These are phyloP conservation scores for Candida boleticola DNA, from an alignment of 805 yeast species.

Conservation along the genomic window DNA sequence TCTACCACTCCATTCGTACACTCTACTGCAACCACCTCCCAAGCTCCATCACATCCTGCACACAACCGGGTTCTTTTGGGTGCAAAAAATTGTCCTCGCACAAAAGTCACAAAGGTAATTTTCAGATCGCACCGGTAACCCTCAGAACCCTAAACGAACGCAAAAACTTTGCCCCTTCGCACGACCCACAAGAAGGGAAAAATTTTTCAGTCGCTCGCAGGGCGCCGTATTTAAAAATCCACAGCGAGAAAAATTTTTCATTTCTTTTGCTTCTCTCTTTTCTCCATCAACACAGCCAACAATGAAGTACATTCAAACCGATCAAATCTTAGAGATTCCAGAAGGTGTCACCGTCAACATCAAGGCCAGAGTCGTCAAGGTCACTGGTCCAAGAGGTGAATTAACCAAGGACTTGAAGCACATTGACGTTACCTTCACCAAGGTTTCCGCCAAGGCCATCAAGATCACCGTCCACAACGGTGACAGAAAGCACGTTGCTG, in stretches of 20 bases:
- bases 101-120: too few relatives aligned
- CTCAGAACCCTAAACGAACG: too few relatives aligned
- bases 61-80: too few relatives aligned
- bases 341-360: conserved; percentile 89
- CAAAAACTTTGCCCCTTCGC: too few relatives aligned
- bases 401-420: conserved; percentile 89
- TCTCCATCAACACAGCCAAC: conserved; percentile 6
- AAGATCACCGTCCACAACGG: conserved; percentile 96
- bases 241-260: neutral
- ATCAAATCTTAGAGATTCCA: conserved; percentile 80
- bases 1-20: too few relatives aligned
- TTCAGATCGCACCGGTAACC: too few relatives aligned
- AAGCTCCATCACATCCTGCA: too few relatives aligned
- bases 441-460: conserved; percentile 68
- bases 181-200: conserved; percentile 1
- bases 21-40: too few relatives aligned
- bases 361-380: conserved; percentile 87
- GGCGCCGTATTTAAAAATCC: neutral
- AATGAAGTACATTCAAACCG: conserved; percentile 86
- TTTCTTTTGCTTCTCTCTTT: conserved; percentile 1
- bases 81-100: too few relatives aligned
- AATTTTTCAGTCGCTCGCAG: neutral
- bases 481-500: conserved; percentile 99
- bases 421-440: conserved; percentile 89
- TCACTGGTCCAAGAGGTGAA: conserved; percentile 97